Percentiles rank a stretch among this genome's conserved stretches.
Conservation (phyloP, 306 rosid genomes). For the Mimosa bimucronata region DNA sequence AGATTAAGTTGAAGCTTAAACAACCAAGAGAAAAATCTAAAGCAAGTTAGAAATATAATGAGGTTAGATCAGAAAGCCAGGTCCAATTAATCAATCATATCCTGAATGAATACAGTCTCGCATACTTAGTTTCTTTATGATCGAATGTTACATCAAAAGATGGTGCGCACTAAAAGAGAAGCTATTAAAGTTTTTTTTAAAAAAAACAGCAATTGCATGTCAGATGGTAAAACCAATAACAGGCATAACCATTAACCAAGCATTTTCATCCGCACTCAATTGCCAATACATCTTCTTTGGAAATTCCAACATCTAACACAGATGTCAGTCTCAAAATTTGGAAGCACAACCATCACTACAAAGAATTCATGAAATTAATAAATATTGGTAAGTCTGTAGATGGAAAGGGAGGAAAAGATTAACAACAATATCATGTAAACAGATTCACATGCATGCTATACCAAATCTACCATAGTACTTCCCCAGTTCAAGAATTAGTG, state of each 20-base stretch:
- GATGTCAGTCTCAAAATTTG: neutral
- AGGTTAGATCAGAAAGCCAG: too few relatives aligned
- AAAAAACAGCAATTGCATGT: conserved; percentile 14
- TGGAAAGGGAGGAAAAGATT: conserved; percentile 2
- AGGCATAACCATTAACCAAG: conserved; percentile 5
- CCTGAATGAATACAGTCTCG: neutral
- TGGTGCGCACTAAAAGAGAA: neutral
- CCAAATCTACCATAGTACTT: conserved; percentile 17
- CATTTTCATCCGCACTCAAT: conserved; percentile 18
- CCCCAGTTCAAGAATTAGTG: conserved; percentile 9
- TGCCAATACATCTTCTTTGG: conserved; percentile 9
- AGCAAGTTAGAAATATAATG: conserved; percentile 4
- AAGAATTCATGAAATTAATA: neutral
- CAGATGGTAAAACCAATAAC: conserved; percentile 11
- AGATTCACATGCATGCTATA: conserved; percentile 24
- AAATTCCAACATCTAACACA: conserved; percentile 6
- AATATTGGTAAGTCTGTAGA: conserved; percentile 1
- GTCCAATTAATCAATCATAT: too few relatives aligned
- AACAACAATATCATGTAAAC: neutral
- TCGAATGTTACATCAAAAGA: conserved; percentile 15
- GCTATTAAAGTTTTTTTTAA: neutral
- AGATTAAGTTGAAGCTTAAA: conserved; percentile 20
- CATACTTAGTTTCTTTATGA: neutral
- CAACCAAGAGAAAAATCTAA: neutral
- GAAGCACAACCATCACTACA: conserved; percentile 30